These are phyloP conservation scores for Crithidia mellificae DNA, from an alignment of 208 protist genomes.

Conservation along the genomic window DNA sequence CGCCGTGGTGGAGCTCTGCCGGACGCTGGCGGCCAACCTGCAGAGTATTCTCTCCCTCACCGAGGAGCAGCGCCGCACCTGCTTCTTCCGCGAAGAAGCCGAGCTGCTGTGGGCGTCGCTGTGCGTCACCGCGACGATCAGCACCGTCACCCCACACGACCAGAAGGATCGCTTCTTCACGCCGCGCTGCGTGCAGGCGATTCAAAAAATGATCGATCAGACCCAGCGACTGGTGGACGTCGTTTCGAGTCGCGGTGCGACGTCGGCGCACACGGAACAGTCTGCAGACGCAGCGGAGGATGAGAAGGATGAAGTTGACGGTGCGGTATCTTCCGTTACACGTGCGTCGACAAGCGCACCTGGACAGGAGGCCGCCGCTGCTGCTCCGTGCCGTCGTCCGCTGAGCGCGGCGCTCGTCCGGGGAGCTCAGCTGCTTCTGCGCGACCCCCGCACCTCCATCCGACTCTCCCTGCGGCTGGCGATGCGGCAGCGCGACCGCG, in stretches of 20 bases:
- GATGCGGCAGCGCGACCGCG: conserved; percentile 37
- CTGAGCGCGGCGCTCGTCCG: conserved; percentile 35
- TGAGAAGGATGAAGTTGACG: not conserved
- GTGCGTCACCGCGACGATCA: conserved; percentile 40
- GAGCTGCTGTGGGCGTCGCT: conserved; percentile 59
- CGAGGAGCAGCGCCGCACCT: conserved; percentile 16
- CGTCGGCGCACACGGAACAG: too few species aligned
- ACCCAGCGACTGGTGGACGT: conserved; percentile 14
- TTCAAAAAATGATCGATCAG: conserved; percentile 12
- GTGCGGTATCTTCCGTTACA: not conserved
- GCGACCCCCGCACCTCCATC: conserved; percentile 34
- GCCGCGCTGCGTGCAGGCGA: conserved; percentile 27
- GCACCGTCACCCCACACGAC: conserved; percentile 40
- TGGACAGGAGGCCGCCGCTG: too few species aligned
- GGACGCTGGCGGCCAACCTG: conserved; percentile 36
- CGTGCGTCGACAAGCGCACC: not conserved
- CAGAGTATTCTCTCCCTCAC: conserved; percentile 33
- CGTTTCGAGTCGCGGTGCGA: not conserved
- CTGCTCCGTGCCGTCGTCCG: conserved; percentile 9
- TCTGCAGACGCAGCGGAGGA: not conserved
- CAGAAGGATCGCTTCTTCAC: conserved; percentile 49
- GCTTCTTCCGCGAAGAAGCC: conserved; percentile 35
- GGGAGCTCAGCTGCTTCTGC: conserved; percentile 28
- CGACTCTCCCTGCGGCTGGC: conserved; percentile 47
- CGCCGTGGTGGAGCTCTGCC: conserved; percentile 37